A percentile compares a stretch with the other conserved stretches of the same genome.
These are phyloP conservation scores for Calamus simplicifolius DNA, from an alignment of 176 grass and related monocot species.

Conservation along the genomic window DNA sequence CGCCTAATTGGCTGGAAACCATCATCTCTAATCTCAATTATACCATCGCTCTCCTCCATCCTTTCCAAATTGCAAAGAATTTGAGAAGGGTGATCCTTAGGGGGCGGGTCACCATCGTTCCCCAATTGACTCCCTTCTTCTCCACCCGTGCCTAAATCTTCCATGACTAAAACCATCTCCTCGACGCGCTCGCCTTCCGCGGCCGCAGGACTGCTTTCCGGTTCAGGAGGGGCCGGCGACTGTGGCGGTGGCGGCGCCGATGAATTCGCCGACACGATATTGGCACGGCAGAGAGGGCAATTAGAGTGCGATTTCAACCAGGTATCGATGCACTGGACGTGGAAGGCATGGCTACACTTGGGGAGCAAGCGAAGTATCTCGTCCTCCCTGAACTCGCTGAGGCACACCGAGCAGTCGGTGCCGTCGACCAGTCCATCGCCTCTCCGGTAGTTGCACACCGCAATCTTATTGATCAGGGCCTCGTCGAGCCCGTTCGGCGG, in stretches of 20 bases:
- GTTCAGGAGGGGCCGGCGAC: not conserved
- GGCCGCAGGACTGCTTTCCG: not conserved
- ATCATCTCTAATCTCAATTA: not conserved
- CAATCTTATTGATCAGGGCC: constrained; percentile 4
- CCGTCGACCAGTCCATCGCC: not conserved
- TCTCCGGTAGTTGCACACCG: constrained; percentile 1
- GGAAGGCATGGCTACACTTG: constrained; percentile 7
- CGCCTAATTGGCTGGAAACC: not conserved
- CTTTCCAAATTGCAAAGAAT: not conserved
- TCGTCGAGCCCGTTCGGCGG: constrained; percentile 3
- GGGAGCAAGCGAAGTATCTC: constrained; percentile 1
- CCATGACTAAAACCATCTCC: not conserved
- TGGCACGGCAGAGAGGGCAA: constrained; percentile 5
- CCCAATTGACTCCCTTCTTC: not conserved
- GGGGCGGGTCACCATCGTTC: too few relatives aligned
- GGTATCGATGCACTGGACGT: not conserved
- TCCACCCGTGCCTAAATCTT: not conserved
- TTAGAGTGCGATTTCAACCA: constrained; percentile 1
- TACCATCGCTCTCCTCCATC: not conserved
- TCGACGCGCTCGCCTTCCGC: not conserved
- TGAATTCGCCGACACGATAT: not conserved
- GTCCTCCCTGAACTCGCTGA: constrained; percentile 3
- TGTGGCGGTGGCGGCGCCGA: not conserved
- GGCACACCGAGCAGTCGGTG: constrained; percentile 6
- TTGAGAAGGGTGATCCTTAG: not conserved